Conservation (phyloP, 163 green algal genomes). For the Coccomyxa subellipsoidea region DNA sequence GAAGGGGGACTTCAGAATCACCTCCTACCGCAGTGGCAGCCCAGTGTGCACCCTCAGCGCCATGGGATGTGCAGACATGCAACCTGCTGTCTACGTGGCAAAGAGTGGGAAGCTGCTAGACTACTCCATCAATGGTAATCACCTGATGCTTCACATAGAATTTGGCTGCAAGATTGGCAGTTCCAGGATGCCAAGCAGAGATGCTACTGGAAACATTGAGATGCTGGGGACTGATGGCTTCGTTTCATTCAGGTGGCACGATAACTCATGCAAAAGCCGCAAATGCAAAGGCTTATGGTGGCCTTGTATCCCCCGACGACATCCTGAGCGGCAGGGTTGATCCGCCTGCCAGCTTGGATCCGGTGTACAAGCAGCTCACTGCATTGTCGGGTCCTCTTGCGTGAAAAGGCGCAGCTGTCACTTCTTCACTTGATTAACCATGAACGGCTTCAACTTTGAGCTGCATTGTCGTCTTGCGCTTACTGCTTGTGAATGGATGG, state of each 20-base stretch:
- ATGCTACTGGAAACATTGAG: background rate
- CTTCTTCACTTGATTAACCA: background rate
- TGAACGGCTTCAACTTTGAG: background rate
- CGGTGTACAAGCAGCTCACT: background rate
- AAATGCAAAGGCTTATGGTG: conserved; percentile 3
- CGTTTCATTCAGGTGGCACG: background rate
- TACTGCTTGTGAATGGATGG: too few relatives aligned
- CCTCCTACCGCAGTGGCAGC: background rate
- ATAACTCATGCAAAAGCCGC: background rate
- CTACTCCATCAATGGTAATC: background rate
- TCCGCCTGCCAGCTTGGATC: background rate
- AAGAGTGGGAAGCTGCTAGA: background rate
- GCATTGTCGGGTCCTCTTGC: background rate
- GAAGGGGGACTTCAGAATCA: background rate
- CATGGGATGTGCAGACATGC: background rate
- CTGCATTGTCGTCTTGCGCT: too few relatives aligned
- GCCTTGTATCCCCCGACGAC: background rate
- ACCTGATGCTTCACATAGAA: background rate
- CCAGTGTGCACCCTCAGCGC: background rate
- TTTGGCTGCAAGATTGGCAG: background rate
- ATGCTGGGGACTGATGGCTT: background rate
- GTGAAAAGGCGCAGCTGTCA: background rate
- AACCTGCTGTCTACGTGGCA: background rate
- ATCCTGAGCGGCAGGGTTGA: background rate
- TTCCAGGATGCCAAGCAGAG: background rate